Evolutionary conservation across 106 monocot genomes (phyloP), one percentile per base, ranked within the genome.

Genomic region (Allium cepa): DNA sequence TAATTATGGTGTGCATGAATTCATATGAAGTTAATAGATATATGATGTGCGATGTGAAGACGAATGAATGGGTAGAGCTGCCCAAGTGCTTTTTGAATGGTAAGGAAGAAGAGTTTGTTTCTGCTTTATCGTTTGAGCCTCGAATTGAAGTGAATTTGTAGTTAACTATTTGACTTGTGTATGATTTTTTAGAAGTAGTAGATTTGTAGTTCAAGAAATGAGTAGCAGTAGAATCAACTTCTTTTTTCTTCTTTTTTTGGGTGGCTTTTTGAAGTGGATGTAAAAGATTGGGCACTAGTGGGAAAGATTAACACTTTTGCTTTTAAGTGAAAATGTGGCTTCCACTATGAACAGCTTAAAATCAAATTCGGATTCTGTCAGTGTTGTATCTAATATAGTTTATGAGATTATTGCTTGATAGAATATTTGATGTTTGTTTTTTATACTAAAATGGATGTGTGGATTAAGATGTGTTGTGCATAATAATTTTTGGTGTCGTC

Each of bases 71-170:
- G 94, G 26, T 56, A 22, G 94, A 94, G 82, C 73, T 94, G 45
- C 85, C 90, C 26, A 79, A 75, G 74, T 86, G 83, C 51, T 60
- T 48, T 70, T 75, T 85, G 59, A 72, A 87, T 67, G 87, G 94
- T 1, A 79, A 73, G 17, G 63, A 62, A 10, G 79, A 52, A 62
- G 82, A 90, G 50, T 85, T 87, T 76, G 74, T 87, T 72, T 82
- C 90, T 59, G 90, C 90, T 9, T 87, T 94, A 80, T 69, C 80
- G 13, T 90, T 94, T 66, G 85, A 94, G 75, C 94, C 94, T 9
- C 90, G 94, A 60, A 26, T 94, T 11, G 90, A 94, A 72, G 45
- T 57, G 18, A 26, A 3, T 26, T 46, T 22, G 26, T 47, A 17
- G 27, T 67, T 46, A 11, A 28, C 27, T 15, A 55, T 55, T 55